These are phyloP conservation scores for Leccinum obscurum DNA, from an alignment of 768 basidiomycete species.

Conservation along the genomic window DNA sequence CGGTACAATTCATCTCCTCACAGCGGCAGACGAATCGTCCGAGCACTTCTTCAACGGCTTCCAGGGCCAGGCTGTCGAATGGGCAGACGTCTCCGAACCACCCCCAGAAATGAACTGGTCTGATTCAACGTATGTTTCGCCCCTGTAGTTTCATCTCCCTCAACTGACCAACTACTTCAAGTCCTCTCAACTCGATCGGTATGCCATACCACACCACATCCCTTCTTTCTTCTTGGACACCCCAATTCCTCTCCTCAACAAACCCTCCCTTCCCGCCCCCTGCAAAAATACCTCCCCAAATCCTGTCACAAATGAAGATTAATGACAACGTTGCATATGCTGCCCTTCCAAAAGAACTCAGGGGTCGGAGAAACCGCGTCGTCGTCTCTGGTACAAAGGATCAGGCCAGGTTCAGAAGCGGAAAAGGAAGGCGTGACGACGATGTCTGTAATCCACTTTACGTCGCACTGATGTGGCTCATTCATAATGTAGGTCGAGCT, in stretches of 20 bases:
- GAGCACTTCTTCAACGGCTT: slow-evolving; percentile 83
- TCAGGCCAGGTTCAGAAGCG: slow-evolving; percentile 84
- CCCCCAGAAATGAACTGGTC: slow-evolving; percentile 79
- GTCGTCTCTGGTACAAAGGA: slow-evolving; percentile 47
- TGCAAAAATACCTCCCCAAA: slow-evolving; percentile 73
- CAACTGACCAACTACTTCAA: slow-evolving; percentile 28
- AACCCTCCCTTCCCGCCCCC: slow-evolving; percentile 61
- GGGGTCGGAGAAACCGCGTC: slow-evolving; percentile 80
- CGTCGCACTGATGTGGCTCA: slow-evolving; percentile 3
- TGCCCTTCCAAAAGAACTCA: slow-evolving; percentile 79
- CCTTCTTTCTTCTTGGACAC: slow-evolving; percentile 67
- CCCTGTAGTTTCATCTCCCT: background rate
- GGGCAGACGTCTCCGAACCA: slow-evolving; percentile 73
- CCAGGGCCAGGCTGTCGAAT: slow-evolving; percentile 81
- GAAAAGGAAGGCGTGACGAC: slow-evolving; percentile 53
- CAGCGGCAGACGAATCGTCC: slow-evolving; percentile 62
- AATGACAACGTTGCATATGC: slow-evolving; percentile 94
- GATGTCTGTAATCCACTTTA: slow-evolving; percentile 28
- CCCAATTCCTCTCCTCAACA: slow-evolving; percentile 54
- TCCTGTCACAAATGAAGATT: slow-evolving; percentile 76
- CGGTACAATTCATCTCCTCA: slow-evolving; percentile 79
- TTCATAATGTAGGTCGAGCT: slow-evolving; percentile 44
- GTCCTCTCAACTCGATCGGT: slow-evolving; percentile 87
- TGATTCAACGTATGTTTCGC: slow-evolving; percentile 64
- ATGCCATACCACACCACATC: slow-evolving; percentile 78